Evolutionary conservation across 768 basidiomycete genomes (phyloP), one percentile per base, ranked within the genome.

Genomic region (Russula vinacea): DNA sequence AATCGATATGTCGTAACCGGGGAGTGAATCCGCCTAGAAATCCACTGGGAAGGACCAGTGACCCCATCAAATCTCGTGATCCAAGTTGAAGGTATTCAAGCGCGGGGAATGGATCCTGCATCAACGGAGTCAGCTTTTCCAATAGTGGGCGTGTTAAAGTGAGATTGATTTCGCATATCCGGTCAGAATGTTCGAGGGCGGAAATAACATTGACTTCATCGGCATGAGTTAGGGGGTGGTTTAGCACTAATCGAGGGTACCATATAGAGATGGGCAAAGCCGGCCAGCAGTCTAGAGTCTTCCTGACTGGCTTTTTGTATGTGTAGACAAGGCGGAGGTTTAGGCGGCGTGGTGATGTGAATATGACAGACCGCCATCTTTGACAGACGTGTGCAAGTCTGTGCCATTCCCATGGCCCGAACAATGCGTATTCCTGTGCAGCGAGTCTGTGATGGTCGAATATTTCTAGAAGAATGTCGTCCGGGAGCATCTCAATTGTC

Each of bases 111-210:
- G 55, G 49, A 1, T 51, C 49, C 54, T 52, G 54, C 26, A 57
- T 58, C 24, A 61, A 32, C 1, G 55, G 33, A 4, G 55, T n/a
- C 33, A 61, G 16, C 26, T 57, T 61, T 44, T 50, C 59, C 17
- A 61, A 16, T 5, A 65, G 42, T 2, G 59, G 39, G 24, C 54
- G 47, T 14, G 64, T 65, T 17, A 65, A 16, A 0, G 55, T 61
- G 53, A 65, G 58, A n/a, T 61, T 65, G 64, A 65, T 61, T 37
- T 65, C 54, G 40, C 55, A 40, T 32, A 65, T 61, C n/a, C 64
- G 64, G 39, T n/a, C 40, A 7, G 64, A 32, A 37, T 61, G 26
- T 19, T 39, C 1, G 33, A 65, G 49, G 3, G 64, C 55, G 26
- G 59, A 24, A 16, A 52, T 51, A 26, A 65, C 55, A 17, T 65